Evolutionary conservation across 306 rosid genomes (phyloP), one percentile per base, ranked within the genome.

Genomic region (Quercus aquifolioides): DNA sequence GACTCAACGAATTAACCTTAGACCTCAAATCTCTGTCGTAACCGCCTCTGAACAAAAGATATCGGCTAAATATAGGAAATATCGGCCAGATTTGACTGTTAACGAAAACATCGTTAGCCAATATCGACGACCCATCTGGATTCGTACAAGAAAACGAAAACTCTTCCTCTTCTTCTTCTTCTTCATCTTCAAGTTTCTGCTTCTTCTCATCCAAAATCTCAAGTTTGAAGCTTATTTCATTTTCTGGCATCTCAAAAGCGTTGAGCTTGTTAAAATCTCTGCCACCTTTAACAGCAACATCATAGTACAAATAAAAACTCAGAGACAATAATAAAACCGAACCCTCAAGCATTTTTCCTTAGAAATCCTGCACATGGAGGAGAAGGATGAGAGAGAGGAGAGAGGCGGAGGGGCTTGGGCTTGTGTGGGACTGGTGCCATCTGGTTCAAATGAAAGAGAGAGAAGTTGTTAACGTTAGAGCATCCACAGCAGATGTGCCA

Each of bases 61-160:
- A 82, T 65, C 59, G 87, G 78, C 87, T 82, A 76, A 94, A 91
- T 12, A 94, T 17, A 6, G 97, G 97, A 18, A 74, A 91, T 4
- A 84, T 55, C 3, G 91, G 87, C 3, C 92, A 91, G 82, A 95
- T 91, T 85, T 85, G 92, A 60, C 97, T 97, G 86, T 91, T 70
- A 12, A 78, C 75, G 52, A 92, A 95, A 23, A 77, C 81, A 15
- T 92, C 99, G 25, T 90, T 97, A 0, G 95, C 99, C 6, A 89
- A 84, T 33, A 87, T 86, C 67, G 88, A 87, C 3, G 94, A 89
- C 0, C 87, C 88, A 5, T 85, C 85, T 15, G 91, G 82, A 78
- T 89, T 89, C n/a, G 78, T 25, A 55, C 78, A 88, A 23, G 43
- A 87, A 28, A 95, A 95, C 20, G 88, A 88, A 49, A 95, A 95